Evolutionary conservation across 768 basidiomycete species (phyloP).

Genomic region (Boletellus emodensis): DNA sequence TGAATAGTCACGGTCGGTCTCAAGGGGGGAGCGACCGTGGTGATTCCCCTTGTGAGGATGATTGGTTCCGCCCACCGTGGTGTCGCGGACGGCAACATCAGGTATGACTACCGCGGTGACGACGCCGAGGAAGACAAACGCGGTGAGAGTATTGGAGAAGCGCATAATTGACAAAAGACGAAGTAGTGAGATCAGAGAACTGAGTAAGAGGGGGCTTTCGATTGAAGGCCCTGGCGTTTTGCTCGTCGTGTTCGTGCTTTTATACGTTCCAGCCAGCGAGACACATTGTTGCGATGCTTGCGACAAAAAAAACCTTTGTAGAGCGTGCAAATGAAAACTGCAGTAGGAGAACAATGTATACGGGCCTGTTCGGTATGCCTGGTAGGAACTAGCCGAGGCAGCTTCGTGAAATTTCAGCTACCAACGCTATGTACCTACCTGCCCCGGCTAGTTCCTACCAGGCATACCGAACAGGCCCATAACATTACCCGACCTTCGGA

Average conservation of each 20-base stretch:
- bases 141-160: background rate
- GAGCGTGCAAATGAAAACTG: background rate
- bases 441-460: too few species aligned
- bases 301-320: background rate
- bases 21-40: background rate
- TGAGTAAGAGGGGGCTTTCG: too few species aligned
- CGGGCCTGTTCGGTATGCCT: too few species aligned
- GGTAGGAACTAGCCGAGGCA: too few species aligned
- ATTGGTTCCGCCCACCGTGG: background rate
- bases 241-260: background rate
- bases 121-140: too few species aligned
- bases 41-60: too few species aligned
- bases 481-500: too few species aligned
- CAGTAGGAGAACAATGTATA: background rate
- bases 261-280: background rate
- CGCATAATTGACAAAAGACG: slow-evolving; percentile 1
- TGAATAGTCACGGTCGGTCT: background rate
- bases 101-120: slow-evolving; percentile 1
- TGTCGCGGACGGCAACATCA: background rate
- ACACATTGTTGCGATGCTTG: background rate
- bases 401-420: too few species aligned
- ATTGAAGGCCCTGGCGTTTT: too few species aligned
- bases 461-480: too few species aligned
- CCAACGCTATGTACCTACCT: too few species aligned
- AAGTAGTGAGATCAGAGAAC: too few species aligned